A percentile compares a stretch with the other conserved stretches of the same genome.
Evolutionary conservation across 1,284 basidiomycete genomes (phyloP).

Genomic region (Apiotrichum akiyoshidainum): DNA sequence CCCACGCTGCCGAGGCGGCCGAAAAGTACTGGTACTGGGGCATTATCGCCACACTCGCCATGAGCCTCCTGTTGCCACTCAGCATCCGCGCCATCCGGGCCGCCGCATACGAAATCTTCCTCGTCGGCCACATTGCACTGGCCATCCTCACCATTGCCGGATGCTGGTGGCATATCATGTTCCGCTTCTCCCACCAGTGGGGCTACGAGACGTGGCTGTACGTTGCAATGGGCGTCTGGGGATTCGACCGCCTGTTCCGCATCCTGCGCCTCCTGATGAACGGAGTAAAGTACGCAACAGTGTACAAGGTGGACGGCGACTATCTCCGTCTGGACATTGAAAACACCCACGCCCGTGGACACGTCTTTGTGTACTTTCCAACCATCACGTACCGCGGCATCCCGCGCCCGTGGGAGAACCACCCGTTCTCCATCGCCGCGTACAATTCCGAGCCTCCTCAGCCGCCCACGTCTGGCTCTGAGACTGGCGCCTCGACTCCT

Average conservation of each 20-base stretch:
- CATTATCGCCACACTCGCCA: conserved; percentile 20
- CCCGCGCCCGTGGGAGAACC: conserved; percentile 30
- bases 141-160: conserved; percentile 22
- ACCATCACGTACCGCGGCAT: not conserved
- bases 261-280: conserved; percentile 19
- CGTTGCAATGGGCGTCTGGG: not conserved
- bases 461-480: conserved; percentile 24
- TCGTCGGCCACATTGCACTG: conserved; percentile 33
- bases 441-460: not conserved
- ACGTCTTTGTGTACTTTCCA: not conserved
- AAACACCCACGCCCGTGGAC: not conserved
- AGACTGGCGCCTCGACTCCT: conserved; percentile 6
- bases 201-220: conserved; percentile 2
- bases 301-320: not conserved
- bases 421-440: conserved; percentile 34
- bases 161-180: not conserved
- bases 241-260: conserved; percentile 29
- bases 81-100: conserved; percentile 26
- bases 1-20: not conserved
- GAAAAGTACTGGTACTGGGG: conserved; percentile 8
- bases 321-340: not conserved
- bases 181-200: not conserved
- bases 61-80: conserved; percentile 23
- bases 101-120: conserved; percentile 32
- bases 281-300: not conserved